phyloP scores from a whole-genome alignment of 1,284 basidiomycete species.

The Cutaneotrichosporon sp. region DNA sequence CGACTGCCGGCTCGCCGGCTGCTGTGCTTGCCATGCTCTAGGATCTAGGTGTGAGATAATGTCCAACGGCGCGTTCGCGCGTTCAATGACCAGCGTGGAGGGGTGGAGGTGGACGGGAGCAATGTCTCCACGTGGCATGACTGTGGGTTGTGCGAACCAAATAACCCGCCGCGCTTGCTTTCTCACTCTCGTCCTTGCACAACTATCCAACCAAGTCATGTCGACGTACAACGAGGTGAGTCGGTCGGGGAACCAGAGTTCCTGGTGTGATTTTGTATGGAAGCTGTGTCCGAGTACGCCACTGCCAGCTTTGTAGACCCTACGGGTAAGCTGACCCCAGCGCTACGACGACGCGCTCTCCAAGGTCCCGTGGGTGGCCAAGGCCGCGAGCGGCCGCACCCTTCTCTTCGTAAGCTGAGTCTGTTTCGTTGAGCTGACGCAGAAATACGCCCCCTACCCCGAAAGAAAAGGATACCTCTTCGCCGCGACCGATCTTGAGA shows the following conservation, averaged over 20 bases:
- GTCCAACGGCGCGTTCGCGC: too few species aligned
- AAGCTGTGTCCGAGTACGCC: neutral
- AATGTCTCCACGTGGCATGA: constrained; percentile 3
- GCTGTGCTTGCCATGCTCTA: constrained; percentile 18
- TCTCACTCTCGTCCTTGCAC: neutral
- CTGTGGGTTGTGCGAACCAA: constrained; percentile 12
- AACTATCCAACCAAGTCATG: constrained; percentile 12
- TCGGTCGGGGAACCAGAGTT: too few species aligned
- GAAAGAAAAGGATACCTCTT: constrained; percentile 39
- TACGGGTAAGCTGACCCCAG: neutral
- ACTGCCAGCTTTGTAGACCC: neutral
- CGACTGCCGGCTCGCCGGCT: constrained; percentile 6
- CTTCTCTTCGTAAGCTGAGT: constrained; percentile 28
- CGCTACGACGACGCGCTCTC: constrained; percentile 33
- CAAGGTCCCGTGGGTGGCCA: constrained; percentile 33
- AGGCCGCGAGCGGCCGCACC: constrained; percentile 19
- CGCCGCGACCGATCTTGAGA: constrained; percentile 35
- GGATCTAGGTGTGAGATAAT: neutral
- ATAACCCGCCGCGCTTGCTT: constrained; percentile 4
- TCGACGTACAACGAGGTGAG: constrained; percentile 25
- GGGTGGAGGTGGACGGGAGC: neutral
- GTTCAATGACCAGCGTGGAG: neutral
- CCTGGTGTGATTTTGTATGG: too few species aligned
- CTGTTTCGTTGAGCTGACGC: neutral
- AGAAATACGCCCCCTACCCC: constrained; percentile 42